Conservation (phyloP, 257 asterid species). For the Rubia yunnanensis region DNA sequence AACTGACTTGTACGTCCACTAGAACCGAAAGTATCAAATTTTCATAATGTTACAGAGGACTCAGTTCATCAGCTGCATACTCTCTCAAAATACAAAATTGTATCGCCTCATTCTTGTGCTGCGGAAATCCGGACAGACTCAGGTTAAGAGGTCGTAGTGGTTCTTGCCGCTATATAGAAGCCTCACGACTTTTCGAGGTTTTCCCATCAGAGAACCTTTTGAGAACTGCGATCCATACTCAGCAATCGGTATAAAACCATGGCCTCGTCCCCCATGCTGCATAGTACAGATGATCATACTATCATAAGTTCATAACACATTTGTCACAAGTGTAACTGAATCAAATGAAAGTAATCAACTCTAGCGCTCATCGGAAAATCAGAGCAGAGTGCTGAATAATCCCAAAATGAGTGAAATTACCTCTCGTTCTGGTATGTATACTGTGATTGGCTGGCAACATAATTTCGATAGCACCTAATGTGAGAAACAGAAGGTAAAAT, state of each 20-base stretch:
- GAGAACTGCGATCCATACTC: conserved; percentile 77
- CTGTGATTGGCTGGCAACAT: conserved; percentile 81
- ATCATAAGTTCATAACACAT: background rate
- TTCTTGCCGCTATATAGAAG: conserved; percentile 72
- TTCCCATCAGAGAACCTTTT: conserved; percentile 28
- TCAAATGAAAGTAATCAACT: background rate
- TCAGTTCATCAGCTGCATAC: background rate
- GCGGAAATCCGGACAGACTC: conserved; percentile 7
- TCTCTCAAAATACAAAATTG: background rate
- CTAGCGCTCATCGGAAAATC: background rate
- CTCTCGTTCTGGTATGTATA: conserved; percentile 90
- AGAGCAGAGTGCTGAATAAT: background rate
- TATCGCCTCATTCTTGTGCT: background rate
- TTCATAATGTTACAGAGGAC: too few relatives aligned
- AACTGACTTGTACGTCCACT: background rate
- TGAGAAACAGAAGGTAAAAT: background rate
- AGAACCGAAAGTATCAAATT: background rate
- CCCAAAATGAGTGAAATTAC: conserved; percentile 26
- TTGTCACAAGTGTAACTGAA: background rate
- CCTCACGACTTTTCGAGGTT: conserved; percentile 54
- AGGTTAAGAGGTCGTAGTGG: conserved; percentile 84
- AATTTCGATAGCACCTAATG: conserved; percentile 74
- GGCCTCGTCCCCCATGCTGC: conserved; percentile 83
- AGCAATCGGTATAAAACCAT: conserved; percentile 86
- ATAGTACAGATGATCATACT: conserved; percentile 9